Percentiles rank a stretch among this genome's conserved stretches.
phyloP scores from a whole-genome alignment of 1,139 yeast species.

The Hansenula lynferdii region DNA sequence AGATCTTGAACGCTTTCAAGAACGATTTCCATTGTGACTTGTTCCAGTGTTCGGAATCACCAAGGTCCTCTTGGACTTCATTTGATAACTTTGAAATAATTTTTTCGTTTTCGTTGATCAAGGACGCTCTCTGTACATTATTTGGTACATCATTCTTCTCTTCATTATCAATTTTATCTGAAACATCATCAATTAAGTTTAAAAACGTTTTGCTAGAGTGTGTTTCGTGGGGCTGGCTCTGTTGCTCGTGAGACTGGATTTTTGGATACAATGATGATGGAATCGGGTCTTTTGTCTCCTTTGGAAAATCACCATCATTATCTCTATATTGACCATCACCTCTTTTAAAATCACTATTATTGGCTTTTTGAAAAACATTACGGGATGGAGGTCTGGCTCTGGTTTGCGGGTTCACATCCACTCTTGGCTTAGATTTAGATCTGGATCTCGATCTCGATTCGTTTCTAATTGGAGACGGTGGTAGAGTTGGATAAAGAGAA shows the following conservation, averaged over 20 bases:
- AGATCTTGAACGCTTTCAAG: conserved; percentile 7
- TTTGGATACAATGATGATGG: not conserved
- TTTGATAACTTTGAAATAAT: too few relatives aligned
- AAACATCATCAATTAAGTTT: not conserved
- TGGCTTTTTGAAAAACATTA: too few relatives aligned
- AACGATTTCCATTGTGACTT: conserved; percentile 18
- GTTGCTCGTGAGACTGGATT: too few relatives aligned
- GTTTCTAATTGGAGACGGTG: not conserved
- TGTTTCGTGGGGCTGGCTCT: too few relatives aligned
- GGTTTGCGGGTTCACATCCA: too few relatives aligned
- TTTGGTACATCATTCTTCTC: not conserved
- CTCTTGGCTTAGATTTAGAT: not conserved
- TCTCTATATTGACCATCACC: too few relatives aligned
- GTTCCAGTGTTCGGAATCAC: conserved; percentile 18
- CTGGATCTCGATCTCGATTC: not conserved
- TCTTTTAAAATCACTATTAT: too few relatives aligned
- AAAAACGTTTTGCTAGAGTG: not conserved
- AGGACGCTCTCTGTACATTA: too few relatives aligned
- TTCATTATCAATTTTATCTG: not conserved
- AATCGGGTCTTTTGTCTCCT: too few relatives aligned
- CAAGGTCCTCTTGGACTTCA: not conserved
- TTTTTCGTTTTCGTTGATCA: too few relatives aligned
- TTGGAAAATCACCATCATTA: too few relatives aligned
- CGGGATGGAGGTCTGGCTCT: too few relatives aligned
- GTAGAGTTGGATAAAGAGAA: conserved; percentile 1